Conservation (phyloP, 1,139 yeast species). For the Kurtzmaniella quercitrusa region DNA sequence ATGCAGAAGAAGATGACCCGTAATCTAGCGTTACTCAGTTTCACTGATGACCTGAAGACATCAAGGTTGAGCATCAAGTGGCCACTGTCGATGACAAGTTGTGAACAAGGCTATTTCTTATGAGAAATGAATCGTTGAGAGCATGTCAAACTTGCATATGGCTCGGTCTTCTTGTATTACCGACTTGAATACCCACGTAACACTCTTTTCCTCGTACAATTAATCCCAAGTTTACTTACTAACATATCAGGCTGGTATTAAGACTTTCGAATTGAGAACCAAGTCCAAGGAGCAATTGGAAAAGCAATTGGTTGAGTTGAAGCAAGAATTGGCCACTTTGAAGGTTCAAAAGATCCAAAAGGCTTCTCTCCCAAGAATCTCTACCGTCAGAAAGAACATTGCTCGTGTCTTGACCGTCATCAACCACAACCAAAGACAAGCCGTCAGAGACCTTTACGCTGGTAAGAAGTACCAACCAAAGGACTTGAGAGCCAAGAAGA, state of each 20-base stretch:
- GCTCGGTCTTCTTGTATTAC: too few relatives aligned
- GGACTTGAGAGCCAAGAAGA: slow-evolving; percentile 98
- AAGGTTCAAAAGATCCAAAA: slow-evolving; percentile 93
- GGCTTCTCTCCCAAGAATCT: slow-evolving; percentile 92
- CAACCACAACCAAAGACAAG: slow-evolving; percentile 95
- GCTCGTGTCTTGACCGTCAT: slow-evolving; percentile 97
- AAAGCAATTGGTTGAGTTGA: slow-evolving; percentile 89
- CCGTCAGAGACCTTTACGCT: slow-evolving; percentile 91
- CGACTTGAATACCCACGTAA: too few relatives aligned
- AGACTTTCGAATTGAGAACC: slow-evolving; percentile 95
- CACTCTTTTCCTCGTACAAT: too few relatives aligned
- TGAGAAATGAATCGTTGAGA: too few relatives aligned
- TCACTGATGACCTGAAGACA: too few relatives aligned
- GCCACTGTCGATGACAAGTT: too few relatives aligned
- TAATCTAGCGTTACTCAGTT: too few relatives aligned
- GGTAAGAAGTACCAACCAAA: slow-evolving; percentile 98
- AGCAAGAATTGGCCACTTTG: slow-evolving; percentile 94
- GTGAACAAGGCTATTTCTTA: too few relatives aligned
- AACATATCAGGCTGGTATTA: slow-evolving; percentile 74
- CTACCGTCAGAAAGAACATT: slow-evolving; percentile 96
- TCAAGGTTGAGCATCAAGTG: too few relatives aligned
- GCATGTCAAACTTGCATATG: too few relatives aligned
- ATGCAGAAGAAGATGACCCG: too few relatives aligned
- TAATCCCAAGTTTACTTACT: too few relatives aligned
- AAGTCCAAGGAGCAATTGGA: slow-evolving; percentile 97